Conservation (phyloP, 805 yeast species). For the Pichia nanzhaoensis region DNA sequence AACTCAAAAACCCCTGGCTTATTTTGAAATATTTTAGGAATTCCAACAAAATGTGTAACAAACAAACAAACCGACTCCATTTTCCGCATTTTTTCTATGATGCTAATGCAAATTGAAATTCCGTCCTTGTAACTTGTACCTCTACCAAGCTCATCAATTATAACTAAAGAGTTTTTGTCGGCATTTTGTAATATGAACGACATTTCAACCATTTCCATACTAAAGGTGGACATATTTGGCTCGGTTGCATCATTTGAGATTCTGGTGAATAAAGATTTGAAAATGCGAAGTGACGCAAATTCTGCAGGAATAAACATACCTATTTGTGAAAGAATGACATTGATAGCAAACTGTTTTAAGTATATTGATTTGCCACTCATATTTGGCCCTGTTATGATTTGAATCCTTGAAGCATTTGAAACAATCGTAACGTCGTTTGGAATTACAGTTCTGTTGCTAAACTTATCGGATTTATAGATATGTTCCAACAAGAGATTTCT, state of each 20-base stretch:
- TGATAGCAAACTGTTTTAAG: slow-evolving; percentile 43
- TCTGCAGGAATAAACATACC: slow-evolving; percentile 47
- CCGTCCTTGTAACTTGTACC: slow-evolving; percentile 49
- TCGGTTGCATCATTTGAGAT: slow-evolving; percentile 32
- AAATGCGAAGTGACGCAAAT: slow-evolving; percentile 36
- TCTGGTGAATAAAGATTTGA: slow-evolving; percentile 33
- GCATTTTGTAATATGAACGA: slow-evolving; percentile 36
- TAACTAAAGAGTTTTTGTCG: slow-evolving; percentile 27
- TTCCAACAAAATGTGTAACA: slow-evolving; percentile 40
- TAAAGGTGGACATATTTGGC: slow-evolving; percentile 36
- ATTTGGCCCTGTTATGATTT: slow-evolving; percentile 52
- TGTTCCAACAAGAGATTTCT: slow-evolving; percentile 40
- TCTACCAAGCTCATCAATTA: slow-evolving; percentile 52
- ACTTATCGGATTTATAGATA: background rate
- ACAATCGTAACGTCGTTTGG: slow-evolving; percentile 34
- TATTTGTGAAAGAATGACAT: slow-evolving; percentile 48
- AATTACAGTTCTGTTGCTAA: slow-evolving; percentile 19
- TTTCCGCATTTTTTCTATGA: slow-evolving; percentile 33
- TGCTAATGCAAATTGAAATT: slow-evolving; percentile 41
- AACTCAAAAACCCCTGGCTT: slow-evolving; percentile 32
- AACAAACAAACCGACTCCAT: slow-evolving; percentile 30
- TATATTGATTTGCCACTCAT: slow-evolving; percentile 61
- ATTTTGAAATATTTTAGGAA: slow-evolving; percentile 31
- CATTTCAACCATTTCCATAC: slow-evolving; percentile 43
- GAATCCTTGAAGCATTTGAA: slow-evolving; percentile 33